Conservation (phyloP, 2,329 filamentous ascomycete genomes). For the Penicillium sp. region DNA sequence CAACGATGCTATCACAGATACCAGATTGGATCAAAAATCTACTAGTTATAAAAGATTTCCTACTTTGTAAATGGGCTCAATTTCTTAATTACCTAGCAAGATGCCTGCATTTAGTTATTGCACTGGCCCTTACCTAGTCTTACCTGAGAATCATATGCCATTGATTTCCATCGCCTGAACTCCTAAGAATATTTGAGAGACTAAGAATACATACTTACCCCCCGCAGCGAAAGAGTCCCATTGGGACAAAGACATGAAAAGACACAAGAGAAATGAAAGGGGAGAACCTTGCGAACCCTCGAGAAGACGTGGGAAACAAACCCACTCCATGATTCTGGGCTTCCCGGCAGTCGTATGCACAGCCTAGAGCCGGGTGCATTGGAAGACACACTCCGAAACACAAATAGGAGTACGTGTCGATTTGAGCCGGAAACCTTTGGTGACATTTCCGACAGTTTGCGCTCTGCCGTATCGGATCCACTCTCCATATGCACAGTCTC, state of each 20-base stretch:
- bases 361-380: neutral
- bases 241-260: conserved; percentile 28
- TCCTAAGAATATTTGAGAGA: conserved; percentile 21
- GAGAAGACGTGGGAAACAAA: neutral
- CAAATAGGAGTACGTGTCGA: neutral
- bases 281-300: conserved; percentile 15
- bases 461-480: conserved; percentile 29
- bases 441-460: neutral
- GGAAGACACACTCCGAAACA: neutral
- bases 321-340: neutral
- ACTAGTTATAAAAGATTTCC: neutral
- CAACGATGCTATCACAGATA: conserved; percentile 29
- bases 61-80: neutral
- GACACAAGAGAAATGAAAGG: conserved; percentile 24
- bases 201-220: conserved; percentile 47
- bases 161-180: conserved; percentile 11
- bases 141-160: conserved; percentile 32
- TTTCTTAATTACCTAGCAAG: conserved; percentile 12
- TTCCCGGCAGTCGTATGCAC: conserved; percentile 1
- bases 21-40: conserved; percentile 25
- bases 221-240: conserved; percentile 22
- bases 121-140: conserved; percentile 42
- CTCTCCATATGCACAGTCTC: conserved; percentile 6
- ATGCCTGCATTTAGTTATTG: conserved; percentile 25
- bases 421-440: neutral